phyloP scores from a whole-genome alignment of 768 basidiomycete genomes.

The Termitomyces sp. region DNA sequence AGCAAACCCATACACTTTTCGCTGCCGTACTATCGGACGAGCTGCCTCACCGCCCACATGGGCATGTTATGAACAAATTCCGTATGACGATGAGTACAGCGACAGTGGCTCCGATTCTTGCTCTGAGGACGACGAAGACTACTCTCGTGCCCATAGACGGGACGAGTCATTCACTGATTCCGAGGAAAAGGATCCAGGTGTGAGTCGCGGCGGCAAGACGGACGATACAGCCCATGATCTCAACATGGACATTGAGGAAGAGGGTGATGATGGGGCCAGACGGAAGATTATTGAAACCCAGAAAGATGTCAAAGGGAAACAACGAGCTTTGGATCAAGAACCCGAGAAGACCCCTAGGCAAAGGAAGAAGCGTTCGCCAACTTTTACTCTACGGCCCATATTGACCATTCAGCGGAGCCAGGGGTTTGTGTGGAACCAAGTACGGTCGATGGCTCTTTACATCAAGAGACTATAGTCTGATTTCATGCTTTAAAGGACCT shows the following conservation, averaged over 20 bases:
- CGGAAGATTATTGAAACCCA: constrained; percentile 33
- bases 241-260: constrained; percentile 51
- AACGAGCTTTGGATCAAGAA: constrained; percentile 67
- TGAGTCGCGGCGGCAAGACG: constrained; percentile 20
- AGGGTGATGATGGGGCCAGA: constrained; percentile 28
- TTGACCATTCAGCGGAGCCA: constrained; percentile 83
- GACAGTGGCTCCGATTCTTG: constrained; percentile 57
- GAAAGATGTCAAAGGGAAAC: constrained; percentile 75
- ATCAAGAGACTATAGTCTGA: constrained; percentile 1
- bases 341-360: constrained; percentile 43
- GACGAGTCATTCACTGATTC: constrained; percentile 20
- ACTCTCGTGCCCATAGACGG: constrained; percentile 22
- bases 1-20: constrained; percentile 44
- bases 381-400: constrained; percentile 70
- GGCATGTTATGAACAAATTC: constrained; percentile 91
- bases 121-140: constrained; percentile 74
- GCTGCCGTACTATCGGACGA: constrained; percentile 70
- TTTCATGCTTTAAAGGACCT: constrained; percentile 49
- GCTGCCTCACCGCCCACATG: constrained; percentile 82
- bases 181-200: constrained; percentile 28
- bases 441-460: constrained; percentile 25
- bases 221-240: constrained; percentile 33
- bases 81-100: constrained; percentile 57
- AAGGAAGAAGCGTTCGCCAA: constrained; percentile 49
- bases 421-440: constrained; percentile 91